Percentiles rank a stretch among this genome's conserved stretches.
These are phyloP conservation scores for Ustilago xerochloae DNA, from an alignment of 1,284 basidiomycete species.

Conservation along the genomic window DNA sequence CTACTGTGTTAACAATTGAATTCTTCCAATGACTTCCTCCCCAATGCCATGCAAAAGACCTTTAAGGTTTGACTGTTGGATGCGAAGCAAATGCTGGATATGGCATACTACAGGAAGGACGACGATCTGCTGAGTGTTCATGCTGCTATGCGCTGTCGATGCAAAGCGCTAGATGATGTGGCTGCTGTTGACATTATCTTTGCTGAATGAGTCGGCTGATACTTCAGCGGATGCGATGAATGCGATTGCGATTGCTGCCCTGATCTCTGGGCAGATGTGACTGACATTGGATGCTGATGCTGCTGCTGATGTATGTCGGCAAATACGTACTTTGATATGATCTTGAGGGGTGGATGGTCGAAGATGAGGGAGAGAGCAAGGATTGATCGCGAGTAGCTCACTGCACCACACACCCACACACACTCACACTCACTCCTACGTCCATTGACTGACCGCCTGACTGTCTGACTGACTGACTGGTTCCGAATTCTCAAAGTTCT, in stretches of 20 bases:
- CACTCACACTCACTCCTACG: background rate
- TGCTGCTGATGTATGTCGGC: background rate
- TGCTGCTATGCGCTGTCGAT: background rate
- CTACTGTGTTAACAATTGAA: too few relatives aligned
- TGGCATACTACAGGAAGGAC: too few relatives aligned
- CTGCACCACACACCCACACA: slow-evolving; percentile 2
- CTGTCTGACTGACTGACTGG: background rate
- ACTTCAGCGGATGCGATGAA: background rate
- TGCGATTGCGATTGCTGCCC: slow-evolving; percentile 8
- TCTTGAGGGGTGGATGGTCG: slow-evolving; percentile 54
- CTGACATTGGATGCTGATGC: slow-evolving; percentile 5
- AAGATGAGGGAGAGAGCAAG: slow-evolving; percentile 38
- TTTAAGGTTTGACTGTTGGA: too few relatives aligned
- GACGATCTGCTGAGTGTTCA: too few relatives aligned
- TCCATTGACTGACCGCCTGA: background rate
- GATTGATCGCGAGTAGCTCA: slow-evolving; percentile 20
- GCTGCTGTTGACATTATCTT: slow-evolving; percentile 1
- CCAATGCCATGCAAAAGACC: too few relatives aligned
- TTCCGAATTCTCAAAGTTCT: background rate
- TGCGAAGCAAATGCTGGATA: too few relatives aligned
- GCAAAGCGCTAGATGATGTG: background rate
- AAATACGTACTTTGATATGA: slow-evolving; percentile 51
- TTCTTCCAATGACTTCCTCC: too few relatives aligned
- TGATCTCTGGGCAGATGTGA: background rate
- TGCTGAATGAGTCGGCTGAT: background rate